Conservation (phyloP, 2,329 filamentous ascomycete genomes). For the Seiridium unicorne region DNA sequence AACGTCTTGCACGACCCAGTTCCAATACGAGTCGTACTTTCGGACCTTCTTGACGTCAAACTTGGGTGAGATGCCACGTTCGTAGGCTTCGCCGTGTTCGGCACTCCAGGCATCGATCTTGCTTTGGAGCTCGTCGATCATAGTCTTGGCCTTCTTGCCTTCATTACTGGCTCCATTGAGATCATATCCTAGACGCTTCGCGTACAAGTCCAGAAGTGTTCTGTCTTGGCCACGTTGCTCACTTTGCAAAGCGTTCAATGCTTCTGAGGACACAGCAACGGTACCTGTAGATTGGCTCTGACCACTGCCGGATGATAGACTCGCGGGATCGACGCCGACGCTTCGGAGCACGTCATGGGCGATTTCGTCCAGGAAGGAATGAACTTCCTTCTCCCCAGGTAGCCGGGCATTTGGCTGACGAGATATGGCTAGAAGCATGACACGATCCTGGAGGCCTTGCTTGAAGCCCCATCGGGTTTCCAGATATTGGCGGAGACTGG, state of each 20-base stretch:
- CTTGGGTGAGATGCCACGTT: constrained; percentile 23
- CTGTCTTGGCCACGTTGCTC: constrained; percentile 3
- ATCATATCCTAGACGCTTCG: constrained; percentile 5
- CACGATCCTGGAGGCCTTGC: constrained; percentile 7
- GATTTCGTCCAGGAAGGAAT: constrained; percentile 4
- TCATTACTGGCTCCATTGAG: neutral
- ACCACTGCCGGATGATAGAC: neutral
- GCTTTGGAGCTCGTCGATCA: constrained; percentile 14
- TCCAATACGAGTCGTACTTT: constrained; percentile 33
- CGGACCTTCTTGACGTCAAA: constrained; percentile 27
- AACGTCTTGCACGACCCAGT: constrained; percentile 28
- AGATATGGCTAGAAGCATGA: neutral
- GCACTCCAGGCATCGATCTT: constrained; percentile 17
- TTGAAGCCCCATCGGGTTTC: constrained; percentile 7
- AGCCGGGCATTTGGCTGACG: constrained; percentile 1
- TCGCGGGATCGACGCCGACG: constrained; percentile 1
- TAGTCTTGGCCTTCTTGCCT: constrained; percentile 1
- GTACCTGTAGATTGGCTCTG: neutral
- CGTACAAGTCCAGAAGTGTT: constrained; percentile 8
- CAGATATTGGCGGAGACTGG: constrained; percentile 4
- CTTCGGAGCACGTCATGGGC: constrained; percentile 1
- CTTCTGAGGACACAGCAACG: constrained; percentile 1
- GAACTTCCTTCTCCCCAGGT: constrained; percentile 5
- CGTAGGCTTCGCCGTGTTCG: constrained; percentile 29
- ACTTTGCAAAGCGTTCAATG: constrained; percentile 4